Conservation (phyloP, 2,329 filamentous ascomycete genomes). For the Diaporthe vaccinii region DNA sequence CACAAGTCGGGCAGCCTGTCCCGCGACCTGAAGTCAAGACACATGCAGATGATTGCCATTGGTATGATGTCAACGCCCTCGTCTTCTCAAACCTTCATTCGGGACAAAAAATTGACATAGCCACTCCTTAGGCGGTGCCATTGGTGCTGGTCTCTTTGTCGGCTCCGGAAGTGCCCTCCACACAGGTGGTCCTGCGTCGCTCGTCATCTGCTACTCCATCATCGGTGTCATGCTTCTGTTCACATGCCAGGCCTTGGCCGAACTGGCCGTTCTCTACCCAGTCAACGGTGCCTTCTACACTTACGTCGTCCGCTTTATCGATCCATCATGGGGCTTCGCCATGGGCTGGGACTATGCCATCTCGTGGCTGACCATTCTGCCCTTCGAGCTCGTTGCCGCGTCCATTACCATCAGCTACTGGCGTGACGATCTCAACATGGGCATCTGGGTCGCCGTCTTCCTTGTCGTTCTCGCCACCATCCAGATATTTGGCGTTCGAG, state of each 20-base stretch:
- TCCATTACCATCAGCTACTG: slow-evolving; percentile 68
- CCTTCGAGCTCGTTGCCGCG: slow-evolving; percentile 68
- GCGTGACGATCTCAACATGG: slow-evolving; percentile 63
- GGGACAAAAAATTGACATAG: not conserved
- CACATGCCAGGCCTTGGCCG: slow-evolving; percentile 71
- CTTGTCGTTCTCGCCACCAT: slow-evolving; percentile 64
- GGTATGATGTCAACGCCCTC: slow-evolving; percentile 47
- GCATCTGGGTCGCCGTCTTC: slow-evolving; percentile 70
- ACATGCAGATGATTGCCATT: slow-evolving; percentile 64
- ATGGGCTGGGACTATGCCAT: slow-evolving; percentile 68
- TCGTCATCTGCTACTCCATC: slow-evolving; percentile 66
- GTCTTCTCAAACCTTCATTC: not conserved
- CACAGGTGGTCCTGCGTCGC: slow-evolving; percentile 69
- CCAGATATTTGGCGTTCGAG: slow-evolving; percentile 69
- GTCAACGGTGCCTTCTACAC: slow-evolving; percentile 74
- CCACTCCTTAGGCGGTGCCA: slow-evolving; percentile 54
- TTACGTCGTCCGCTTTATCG: slow-evolving; percentile 72
- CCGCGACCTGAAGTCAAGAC: slow-evolving; percentile 54
- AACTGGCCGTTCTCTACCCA: slow-evolving; percentile 71
- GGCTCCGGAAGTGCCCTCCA: slow-evolving; percentile 73
- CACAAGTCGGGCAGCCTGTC: slow-evolving; percentile 51
- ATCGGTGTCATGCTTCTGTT: slow-evolving; percentile 71
- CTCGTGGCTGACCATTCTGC: slow-evolving; percentile 62
- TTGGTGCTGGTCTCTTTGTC: slow-evolving; percentile 76
- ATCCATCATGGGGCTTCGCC: slow-evolving; percentile 70